phyloP scores from a whole-genome alignment of 75 land plant genomes.

The Ceratopteris richardii region DNA sequence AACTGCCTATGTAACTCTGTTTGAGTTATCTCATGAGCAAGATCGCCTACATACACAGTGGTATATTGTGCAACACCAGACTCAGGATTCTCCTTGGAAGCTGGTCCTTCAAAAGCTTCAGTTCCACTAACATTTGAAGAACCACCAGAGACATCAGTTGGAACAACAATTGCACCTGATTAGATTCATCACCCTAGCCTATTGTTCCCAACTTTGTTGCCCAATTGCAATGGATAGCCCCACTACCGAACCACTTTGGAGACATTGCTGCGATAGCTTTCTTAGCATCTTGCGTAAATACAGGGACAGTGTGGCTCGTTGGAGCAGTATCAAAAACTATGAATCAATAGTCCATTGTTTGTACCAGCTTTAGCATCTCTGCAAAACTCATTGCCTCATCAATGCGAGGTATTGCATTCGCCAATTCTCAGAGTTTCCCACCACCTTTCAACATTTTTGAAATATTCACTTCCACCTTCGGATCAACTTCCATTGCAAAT shows the following conservation, averaged over 20 bases:
- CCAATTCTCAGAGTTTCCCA: too few relatives aligned
- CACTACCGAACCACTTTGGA: conserved; percentile 88
- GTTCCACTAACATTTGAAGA: background rate
- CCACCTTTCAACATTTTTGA: too few relatives aligned
- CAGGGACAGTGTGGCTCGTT: too few relatives aligned
- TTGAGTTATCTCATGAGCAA: conserved; percentile 92
- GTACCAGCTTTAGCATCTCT: too few relatives aligned
- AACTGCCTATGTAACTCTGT: conserved; percentile 84
- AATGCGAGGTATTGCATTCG: too few relatives aligned
- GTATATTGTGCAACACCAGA: conserved; percentile 89
- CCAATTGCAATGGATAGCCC: conserved; percentile 97
- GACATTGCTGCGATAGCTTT: conserved; percentile 86
- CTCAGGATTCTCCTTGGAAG: conserved; percentile 64
- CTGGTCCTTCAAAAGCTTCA: conserved; percentile 19
- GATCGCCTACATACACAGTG: conserved; percentile 97
- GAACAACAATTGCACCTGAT: background rate
- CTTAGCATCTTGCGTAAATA: conserved; percentile 81
- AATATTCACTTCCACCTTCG: too few relatives aligned
- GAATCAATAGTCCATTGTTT: too few relatives aligned
- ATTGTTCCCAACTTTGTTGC: conserved; percentile 68
- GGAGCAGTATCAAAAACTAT: too few relatives aligned
- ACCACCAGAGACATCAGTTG: background rate
- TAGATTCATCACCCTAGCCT: conserved; percentile 33
- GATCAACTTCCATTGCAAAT: too few relatives aligned
- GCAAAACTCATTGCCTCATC: too few relatives aligned